Evolutionary conservation across 306 rosid species (phyloP).

Genomic region (Castanea crenata): DNA sequence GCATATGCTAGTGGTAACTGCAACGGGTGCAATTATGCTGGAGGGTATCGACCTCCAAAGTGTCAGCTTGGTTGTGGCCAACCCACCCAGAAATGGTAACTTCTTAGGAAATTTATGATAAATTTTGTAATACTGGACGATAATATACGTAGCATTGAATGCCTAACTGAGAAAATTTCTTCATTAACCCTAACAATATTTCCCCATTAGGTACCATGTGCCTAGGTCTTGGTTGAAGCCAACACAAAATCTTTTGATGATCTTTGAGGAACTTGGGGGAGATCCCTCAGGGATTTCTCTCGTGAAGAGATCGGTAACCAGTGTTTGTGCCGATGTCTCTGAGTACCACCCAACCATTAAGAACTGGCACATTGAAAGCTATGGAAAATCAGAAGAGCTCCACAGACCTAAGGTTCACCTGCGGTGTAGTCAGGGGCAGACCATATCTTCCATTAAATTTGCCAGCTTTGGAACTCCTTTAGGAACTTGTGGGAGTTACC

Average conservation of each 20-base stretch:
- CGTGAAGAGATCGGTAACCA: conserved; percentile 75
- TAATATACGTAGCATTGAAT: not conserved
- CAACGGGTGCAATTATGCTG: conserved; percentile 67
- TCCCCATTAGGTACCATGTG: conserved; percentile 84
- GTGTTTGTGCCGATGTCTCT: conserved; percentile 84
- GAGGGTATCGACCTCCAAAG: conserved; percentile 75
- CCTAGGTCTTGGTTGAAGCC: conserved; percentile 97
- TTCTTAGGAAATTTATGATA: not conserved
- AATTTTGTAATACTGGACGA: not conserved
- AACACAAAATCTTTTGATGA: conserved; percentile 66
- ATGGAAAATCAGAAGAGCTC: conserved; percentile 71
- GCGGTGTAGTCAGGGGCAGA: conserved; percentile 71
- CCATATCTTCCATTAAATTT: conserved; percentile 83
- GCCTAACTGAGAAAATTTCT: conserved; percentile 16
- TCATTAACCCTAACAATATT: conserved; percentile 7
- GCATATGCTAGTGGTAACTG: conserved; percentile 76
- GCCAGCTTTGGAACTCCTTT: conserved; percentile 98
- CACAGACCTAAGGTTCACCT: conserved; percentile 88
- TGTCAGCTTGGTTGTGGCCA: conserved; percentile 92
- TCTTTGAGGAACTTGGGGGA: conserved; percentile 98
- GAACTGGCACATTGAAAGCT: conserved; percentile 95
- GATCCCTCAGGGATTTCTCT: conserved; percentile 77
- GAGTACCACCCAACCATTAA: conserved; percentile 87
- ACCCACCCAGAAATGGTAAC: conserved; percentile 87
- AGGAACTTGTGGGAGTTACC: conserved; percentile 93